Conservation (phyloP, 1,139 yeast genomes). For the Blastobotrys raffinosifermentans region DNA sequence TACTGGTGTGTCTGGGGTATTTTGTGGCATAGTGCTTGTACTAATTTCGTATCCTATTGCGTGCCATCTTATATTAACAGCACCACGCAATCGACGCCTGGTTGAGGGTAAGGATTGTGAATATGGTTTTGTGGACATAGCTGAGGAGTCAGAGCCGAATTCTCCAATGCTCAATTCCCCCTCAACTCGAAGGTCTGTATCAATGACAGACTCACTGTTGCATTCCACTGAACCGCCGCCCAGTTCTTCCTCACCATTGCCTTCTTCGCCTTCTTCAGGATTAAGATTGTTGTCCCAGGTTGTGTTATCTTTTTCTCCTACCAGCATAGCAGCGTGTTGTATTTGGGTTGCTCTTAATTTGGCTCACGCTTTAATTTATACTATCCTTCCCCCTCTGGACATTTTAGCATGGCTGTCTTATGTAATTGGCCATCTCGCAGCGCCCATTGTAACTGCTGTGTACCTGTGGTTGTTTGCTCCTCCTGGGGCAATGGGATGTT, state of each 20-base stretch:
- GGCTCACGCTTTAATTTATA: constrained; percentile 36
- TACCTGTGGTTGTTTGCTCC: constrained; percentile 63
- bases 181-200: too few species aligned
- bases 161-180: not conserved
- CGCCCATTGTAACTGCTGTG: constrained; percentile 56
- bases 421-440: constrained; percentile 53
- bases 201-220: not conserved
- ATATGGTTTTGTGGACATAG: too few species aligned
- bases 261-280: not conserved
- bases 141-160: constrained; percentile 1
- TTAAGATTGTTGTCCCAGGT: too few species aligned
- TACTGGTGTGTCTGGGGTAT: constrained; percentile 16
- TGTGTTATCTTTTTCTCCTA: constrained; percentile 15
- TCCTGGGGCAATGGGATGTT: constrained; percentile 52
- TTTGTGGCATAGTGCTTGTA: constrained; percentile 16
- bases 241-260: too few species aligned
- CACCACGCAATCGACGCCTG: not conserved
- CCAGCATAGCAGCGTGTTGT: constrained; percentile 31
- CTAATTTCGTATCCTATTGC: constrained; percentile 10
- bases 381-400: constrained; percentile 41
- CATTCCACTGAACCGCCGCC: not conserved
- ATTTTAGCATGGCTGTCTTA: constrained; percentile 55
- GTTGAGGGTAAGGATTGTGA: too few species aligned
- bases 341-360: constrained; percentile 42
- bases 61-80: not conserved